Evolutionary conservation across 2,329 filamentous ascomycete genomes (phyloP), one percentile per base, ranked within the genome.

Genomic region (Aureobasidium sp.): DNA sequence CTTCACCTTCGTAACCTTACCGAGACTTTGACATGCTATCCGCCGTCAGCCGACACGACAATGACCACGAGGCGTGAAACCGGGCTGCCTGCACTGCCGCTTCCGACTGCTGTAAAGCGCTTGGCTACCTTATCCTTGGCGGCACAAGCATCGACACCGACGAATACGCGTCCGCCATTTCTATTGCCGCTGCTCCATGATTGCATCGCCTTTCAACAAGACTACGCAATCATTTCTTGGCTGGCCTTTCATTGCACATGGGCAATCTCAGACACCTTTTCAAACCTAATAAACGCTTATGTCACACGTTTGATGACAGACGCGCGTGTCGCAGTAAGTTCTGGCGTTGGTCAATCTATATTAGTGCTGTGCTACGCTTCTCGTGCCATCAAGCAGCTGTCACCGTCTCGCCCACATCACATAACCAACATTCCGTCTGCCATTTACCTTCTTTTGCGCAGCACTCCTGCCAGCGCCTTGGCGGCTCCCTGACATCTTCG

Each of bases 401-500:
- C 44, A 80, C 72, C 5, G 78, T 80, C 68, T 79, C 78, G 8
- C 79, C 79, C 68, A 82, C 71, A 68, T 79, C 74, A 63, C 77
- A 78, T 3, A 74, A 66, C 5, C 70, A 65, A 73, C 68, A 74
- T 71, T 15, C 71, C 57, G 20, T 23, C 50, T 6, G 69, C 72
- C 72, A 73, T 17, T 70, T 7, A 8, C 61, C 78, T 37, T 75
- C 74, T 36, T 74, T 74, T 65, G 79, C 75, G 7, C 76, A 77
- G 10, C 70, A 75, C 53, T 75, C 73, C 64, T 70, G 75, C 76
- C 78, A 82, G 60, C 77, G 68, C 62, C 71, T 68, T 7, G 77
- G 73, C 41, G 79, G 79, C 65, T 79, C 78, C 4, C 75, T 74
- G 1, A 81, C 79, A 57, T 79, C 78, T 64, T 82, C 79, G 61